phyloP scores from a whole-genome alignment of 73 alveolate genomes.

The Paramecium biaurelia region DNA sequence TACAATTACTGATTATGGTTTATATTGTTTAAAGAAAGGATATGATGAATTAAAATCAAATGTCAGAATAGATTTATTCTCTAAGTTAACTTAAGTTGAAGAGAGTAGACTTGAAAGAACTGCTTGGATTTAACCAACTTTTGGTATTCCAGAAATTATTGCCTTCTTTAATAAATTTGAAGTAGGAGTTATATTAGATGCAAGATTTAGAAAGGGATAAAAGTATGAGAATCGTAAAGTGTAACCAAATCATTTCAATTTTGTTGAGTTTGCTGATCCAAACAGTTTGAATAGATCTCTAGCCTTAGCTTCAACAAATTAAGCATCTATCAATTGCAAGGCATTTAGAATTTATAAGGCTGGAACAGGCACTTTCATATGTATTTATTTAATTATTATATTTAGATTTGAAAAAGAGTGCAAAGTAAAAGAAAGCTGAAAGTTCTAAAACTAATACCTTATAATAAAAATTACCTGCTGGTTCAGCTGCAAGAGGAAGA shows the following conservation, averaged over 20 bases:
- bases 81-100: slow-evolving; percentile 71
- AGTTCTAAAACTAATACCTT: neutral
- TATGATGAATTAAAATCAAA: slow-evolving; percentile 66
- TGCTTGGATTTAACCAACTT: slow-evolving; percentile 86
- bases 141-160: neutral
- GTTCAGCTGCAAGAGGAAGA: slow-evolving; percentile 56
- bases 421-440: slow-evolving; percentile 47
- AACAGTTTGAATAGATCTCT: slow-evolving; percentile 86
- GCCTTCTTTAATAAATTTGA: slow-evolving; percentile 67
- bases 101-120: slow-evolving; percentile 86
- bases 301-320: slow-evolving; percentile 82
- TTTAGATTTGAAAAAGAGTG: slow-evolving; percentile 45
- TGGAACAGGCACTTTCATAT: slow-evolving; percentile 84
- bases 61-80: slow-evolving; percentile 81
- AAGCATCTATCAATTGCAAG: slow-evolving; percentile 71
- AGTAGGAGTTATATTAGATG: slow-evolving; percentile 86
- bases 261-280: slow-evolving; percentile 88
- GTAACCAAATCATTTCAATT: slow-evolving; percentile 67
- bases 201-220: slow-evolving; percentile 85
- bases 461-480: neutral
- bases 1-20: slow-evolving; percentile 76
- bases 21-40: slow-evolving; percentile 66
- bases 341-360: slow-evolving; percentile 88
- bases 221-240: slow-evolving; percentile 82
- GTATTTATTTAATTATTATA: neutral